Evolutionary conservation across 345 rosid species (phyloP).

Genomic region (Gossypium australe): DNA sequence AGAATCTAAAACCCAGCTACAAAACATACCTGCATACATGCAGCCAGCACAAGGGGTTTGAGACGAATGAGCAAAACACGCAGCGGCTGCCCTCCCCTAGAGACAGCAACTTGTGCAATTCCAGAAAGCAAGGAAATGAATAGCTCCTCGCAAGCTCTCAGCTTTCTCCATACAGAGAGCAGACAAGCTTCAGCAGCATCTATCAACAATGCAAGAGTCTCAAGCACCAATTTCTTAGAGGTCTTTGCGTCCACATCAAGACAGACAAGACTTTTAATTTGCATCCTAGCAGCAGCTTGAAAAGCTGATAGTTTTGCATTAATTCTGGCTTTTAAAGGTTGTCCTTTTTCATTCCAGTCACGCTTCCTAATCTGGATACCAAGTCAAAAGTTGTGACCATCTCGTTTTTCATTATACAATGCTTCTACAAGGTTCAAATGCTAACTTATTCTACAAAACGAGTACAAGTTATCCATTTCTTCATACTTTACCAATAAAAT

Average conservation of each 20-base stretch:
- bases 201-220: conserved; percentile 71
- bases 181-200: conserved; percentile 95
- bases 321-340: conserved; percentile 70
- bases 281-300: conserved; percentile 79
- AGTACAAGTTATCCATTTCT: not conserved
- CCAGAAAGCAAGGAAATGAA: conserved; percentile 79
- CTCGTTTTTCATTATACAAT: conserved; percentile 4
- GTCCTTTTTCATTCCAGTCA: conserved; percentile 91
- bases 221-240: conserved; percentile 80
- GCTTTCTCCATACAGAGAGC: conserved; percentile 88
- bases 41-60: conserved; percentile 78
- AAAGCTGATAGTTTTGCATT: conserved; percentile 77
- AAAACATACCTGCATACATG: conserved; percentile 74
- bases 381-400: conserved; percentile 17
- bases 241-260: conserved; percentile 84
- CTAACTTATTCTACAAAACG: conserved; percentile 9
- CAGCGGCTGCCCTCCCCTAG: conserved; percentile 89
- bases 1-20: conserved; percentile 11
- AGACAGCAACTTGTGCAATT: conserved; percentile 75
- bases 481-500: not conserved
- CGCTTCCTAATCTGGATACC: conserved; percentile 79
- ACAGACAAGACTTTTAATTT: conserved; percentile 62
- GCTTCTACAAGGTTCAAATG: conserved; percentile 13
- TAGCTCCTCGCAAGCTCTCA: conserved; percentile 85
- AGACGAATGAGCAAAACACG: conserved; percentile 95